These are phyloP conservation scores for Citrullus amarus DNA, from an alignment of 306 rosid genomes.

Conservation along the genomic window DNA sequence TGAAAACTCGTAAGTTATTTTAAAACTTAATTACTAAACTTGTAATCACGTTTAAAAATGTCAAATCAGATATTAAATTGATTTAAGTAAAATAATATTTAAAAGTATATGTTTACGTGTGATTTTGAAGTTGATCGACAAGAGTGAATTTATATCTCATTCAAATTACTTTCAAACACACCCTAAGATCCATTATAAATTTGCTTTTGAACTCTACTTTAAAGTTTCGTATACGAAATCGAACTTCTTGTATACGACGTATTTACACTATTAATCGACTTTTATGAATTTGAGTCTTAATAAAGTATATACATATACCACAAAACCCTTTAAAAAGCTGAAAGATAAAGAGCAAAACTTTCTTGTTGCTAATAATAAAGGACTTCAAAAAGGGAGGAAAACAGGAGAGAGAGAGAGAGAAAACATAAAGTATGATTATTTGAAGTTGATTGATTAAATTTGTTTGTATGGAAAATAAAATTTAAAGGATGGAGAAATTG, in stretches of 20 bases:
- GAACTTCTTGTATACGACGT: not conserved
- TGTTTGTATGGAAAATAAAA: not conserved
- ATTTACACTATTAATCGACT: no score
- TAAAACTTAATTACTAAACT: not conserved
- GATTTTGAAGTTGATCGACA: no score
- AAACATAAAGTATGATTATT: not conserved
- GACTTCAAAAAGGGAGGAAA: not conserved
- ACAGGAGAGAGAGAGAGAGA: not conserved
- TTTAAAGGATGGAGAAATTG: constrained; percentile 68
- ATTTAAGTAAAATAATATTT: no score
- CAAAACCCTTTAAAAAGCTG: not conserved
- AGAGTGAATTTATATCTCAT: no score
- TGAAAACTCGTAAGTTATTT: not conserved
- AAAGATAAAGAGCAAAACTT: not conserved
- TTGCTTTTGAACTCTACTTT: not conserved
- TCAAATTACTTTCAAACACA: no score
- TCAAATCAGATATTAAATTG: no score
- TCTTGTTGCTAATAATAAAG: not conserved
- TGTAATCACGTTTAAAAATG: not conserved
- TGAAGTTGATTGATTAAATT: not conserved
- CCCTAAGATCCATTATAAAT: rapidly evolving
- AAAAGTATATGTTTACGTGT: not conserved
- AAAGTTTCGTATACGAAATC: not conserved
- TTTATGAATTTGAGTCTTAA: not conserved
- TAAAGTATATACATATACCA: not conserved